Base-by-base conservation (phyloP, 2,329 filamentous ascomycete genomes). In the Stylonectria norvegica region DNA sequence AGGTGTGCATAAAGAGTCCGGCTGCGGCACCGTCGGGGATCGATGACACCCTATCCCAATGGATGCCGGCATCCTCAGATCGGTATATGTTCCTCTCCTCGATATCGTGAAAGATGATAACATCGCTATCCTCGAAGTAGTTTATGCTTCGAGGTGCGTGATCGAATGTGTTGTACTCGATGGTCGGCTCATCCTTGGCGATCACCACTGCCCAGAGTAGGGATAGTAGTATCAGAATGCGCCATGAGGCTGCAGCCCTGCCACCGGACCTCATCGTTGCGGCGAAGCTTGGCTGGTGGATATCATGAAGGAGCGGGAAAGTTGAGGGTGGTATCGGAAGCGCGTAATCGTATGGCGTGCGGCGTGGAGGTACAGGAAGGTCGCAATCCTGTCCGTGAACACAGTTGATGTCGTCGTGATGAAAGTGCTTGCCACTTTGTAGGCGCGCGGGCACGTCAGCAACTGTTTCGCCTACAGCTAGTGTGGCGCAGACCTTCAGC, bases 121-220 rank as follows among this genome's bases (percentile, higher is more conserved):
- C 79, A 62, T 95, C 84, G 51, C 87, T 90, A 63, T 91, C 87
- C 58, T 93, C 84, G 60, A 98, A 97, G 68, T 95, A 98, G 67
- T 86, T 85, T 50, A 96, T 70, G 60, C 82, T 81, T 38, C 68
- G 61, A 1, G 89, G 86, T 38, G 73, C 66, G 55, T 81, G 72
- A 31, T 85, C 71, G 67, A 96, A 86, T 33, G 75, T 66, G 38
- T 71, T 85, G 43, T 73, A 68, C 47, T 75, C 72, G 56, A 95
- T 75, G 40, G 73, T 73, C 17, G 90, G 90, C 57, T 83, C 77
- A 9, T 82, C 76, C 62, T 83, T 84, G 40, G 80, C 69, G 49
- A 69, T 54, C 51, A 60, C 62, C 51, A 61, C 47, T 44, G 65
- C 64, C 60, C 62, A 67, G 36, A 63, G 47, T 25, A 68, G 52